A percentile compares a stretch with the other conserved stretches of the same genome.
These are phyloP conservation scores for Rusavskia elegans DNA, from an alignment of 495 filamentous ascomycete genomes.

Conservation along the genomic window DNA sequence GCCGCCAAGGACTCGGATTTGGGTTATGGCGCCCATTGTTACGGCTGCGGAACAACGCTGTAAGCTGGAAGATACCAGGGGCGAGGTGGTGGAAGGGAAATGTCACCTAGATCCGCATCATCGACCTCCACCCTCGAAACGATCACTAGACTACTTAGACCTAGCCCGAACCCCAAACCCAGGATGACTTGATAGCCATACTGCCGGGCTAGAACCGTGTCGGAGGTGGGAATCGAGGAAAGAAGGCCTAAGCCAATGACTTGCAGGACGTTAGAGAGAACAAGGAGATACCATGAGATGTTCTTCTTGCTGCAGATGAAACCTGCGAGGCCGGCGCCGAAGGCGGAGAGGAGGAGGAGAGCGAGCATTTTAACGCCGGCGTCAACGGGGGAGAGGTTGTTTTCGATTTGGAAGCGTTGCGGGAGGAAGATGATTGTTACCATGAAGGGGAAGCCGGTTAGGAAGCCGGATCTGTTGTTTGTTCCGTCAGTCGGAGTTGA, in stretches of 20 bases:
- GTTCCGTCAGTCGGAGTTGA: too few species aligned
- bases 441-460: conserved; percentile 38
- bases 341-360: conserved; percentile 9
- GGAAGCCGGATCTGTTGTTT: conserved; percentile 19
- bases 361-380: conserved; percentile 24
- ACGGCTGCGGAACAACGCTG: conserved; percentile 4
- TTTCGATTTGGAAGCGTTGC: conserved; percentile 39
- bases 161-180: conserved; percentile 36
- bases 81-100: too few species aligned
- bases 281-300: conserved; percentile 31
- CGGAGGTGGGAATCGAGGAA: conserved; percentile 21
- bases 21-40: conserved; percentile 13
- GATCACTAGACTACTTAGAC: conserved; percentile 33
- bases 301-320: conserved; percentile 9
- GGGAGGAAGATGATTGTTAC: conserved; percentile 37
- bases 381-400: conserved; percentile 17
- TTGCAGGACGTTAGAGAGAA: conserved; percentile 25
- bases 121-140: conserved; percentile 33
- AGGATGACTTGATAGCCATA: conserved; percentile 38
- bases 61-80: too few species aligned
- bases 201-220: conserved; percentile 17
- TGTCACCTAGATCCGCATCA: conserved; percentile 27
- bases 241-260: conserved; percentile 32
- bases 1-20: conserved; percentile 15
- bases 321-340: conserved; percentile 10